Evolutionary conservation across 306 rosid genomes (phyloP), one percentile per base, ranked within the genome.

Genomic region (Lotus japonicus): DNA sequence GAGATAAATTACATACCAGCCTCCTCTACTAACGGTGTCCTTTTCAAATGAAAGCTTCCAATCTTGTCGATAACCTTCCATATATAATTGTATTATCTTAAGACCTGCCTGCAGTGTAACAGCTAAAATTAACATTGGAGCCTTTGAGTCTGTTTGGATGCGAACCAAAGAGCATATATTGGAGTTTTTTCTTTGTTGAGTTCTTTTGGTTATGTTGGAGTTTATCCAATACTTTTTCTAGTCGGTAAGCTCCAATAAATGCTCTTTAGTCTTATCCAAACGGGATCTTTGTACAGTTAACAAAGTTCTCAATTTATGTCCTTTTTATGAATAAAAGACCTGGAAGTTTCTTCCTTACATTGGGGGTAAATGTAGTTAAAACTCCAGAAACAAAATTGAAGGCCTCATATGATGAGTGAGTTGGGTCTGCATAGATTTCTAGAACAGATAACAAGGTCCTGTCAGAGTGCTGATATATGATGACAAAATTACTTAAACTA

Each of bases 51-150:
- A 89, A 53, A 92, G 95, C 80, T 92, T 83, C 96, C 98, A 89
- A 49, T 92, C 96, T 79, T 92, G 98, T 65, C 97, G 68, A 73
- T 92, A 92, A 48, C 98, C 98, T 79, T 92, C 97, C 96, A 84
- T 81, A 73, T 88, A 86, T 58, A 68, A 65, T 50, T 89, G 86
- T 77, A 92, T 83, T 74, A 89, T 86, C 85, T 89, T 89, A 60
- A 90, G 88, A 72, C 97, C 94, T 6, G 96, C 91, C 97, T 90
- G 77, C 72, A 75, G 45, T n/a, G 28, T 68, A 52, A 72, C 31
- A 44, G 50, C 69, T 13, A 76, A 81, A 76, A 41, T 82, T 71
- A 74, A 46, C 55, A 59, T 44, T 45, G 56, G 15, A 61, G 36
- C 49, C 5, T n/a, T n/a, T n/a, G n/a, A n/a, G n/a, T n/a, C n/a